These are phyloP conservation scores for Trichoderma atroviride DNA, from an alignment of 2,329 filamentous ascomycete species.

Conservation along the genomic window DNA sequence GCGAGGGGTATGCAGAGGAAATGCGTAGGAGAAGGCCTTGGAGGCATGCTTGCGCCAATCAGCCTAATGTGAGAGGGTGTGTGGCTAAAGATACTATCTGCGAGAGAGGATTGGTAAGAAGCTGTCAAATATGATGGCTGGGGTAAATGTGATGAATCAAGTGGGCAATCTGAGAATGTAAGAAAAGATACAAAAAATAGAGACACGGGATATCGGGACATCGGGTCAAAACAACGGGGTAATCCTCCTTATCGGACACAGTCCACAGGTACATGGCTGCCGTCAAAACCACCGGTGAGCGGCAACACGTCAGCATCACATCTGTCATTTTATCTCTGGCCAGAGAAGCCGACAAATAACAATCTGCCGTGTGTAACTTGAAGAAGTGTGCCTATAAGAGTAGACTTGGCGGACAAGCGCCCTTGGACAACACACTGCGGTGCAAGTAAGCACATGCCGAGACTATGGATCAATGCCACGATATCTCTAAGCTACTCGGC, in stretches of 20 bases:
- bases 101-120: slow-evolving; percentile 5
- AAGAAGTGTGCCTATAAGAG: not conserved
- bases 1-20: slow-evolving; percentile 77
- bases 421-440: slow-evolving; percentile 1
- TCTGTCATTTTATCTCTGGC: not conserved
- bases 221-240: not conserved
- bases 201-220: not conserved
- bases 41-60: slow-evolving; percentile 38
- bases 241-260: not conserved
- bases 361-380: slow-evolving; percentile 6
- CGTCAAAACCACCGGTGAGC: not conserved
- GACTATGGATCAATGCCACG: not conserved
- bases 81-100: slow-evolving; percentile 9
- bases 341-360: slow-evolving; percentile 2
- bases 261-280: not conserved
- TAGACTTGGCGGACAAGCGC: not conserved
- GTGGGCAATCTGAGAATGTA: not conserved
- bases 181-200: not conserved
- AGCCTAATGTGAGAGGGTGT: not conserved
- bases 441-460: not conserved
- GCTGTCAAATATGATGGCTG: slow-evolving; percentile 15
- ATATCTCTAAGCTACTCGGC: not conserved
- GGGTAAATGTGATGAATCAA: not conserved
- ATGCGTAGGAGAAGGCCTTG: slow-evolving; percentile 61
- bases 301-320: not conserved